Evolutionary conservation across 2,329 filamentous ascomycete species (phyloP).

Genomic region (Cylindrodendrum hubeiense): DNA sequence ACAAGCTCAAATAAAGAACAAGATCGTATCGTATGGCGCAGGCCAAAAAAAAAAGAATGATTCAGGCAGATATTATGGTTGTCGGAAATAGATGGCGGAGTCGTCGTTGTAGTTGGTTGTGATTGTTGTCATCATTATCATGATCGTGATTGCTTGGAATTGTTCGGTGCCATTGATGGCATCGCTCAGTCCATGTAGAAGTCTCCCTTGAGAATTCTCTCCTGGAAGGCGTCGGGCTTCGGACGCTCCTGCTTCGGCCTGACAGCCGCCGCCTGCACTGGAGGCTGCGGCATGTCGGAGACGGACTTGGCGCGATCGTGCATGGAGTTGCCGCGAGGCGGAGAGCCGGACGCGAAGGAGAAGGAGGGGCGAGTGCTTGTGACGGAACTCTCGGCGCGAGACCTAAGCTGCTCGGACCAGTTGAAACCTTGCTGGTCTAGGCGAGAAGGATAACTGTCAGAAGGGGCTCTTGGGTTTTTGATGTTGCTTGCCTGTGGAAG

Average conservation of each 20-base stretch:
- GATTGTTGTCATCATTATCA: slow-evolving; percentile 37
- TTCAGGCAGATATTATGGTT: slow-evolving; percentile 28
- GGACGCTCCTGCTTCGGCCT: slow-evolving; percentile 62
- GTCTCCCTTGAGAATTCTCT: slow-evolving; percentile 96
- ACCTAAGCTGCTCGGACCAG: slow-evolving; percentile 95
- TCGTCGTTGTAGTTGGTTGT: slow-evolving; percentile 27
- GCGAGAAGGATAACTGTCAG: slow-evolving; percentile 72
- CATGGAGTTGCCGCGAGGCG: slow-evolving; percentile 50
- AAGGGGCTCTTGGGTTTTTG: slow-evolving; percentile 68
- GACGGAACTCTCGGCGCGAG: slow-evolving; percentile 86
- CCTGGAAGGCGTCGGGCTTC: slow-evolving; percentile 95
- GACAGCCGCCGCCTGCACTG: slow-evolving; percentile 61
- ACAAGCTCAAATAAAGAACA: slow-evolving; percentile 26
- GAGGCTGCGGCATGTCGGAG: slow-evolving; percentile 71
- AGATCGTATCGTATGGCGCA: slow-evolving; percentile 26
- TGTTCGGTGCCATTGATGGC: slow-evolving; percentile 4
- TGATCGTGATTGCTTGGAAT: slow-evolving; percentile 25
- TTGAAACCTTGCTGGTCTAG: slow-evolving; percentile 91
- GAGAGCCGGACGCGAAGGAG: slow-evolving; percentile 63
- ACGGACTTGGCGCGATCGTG: slow-evolving; percentile 80
- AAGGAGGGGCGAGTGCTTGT: slow-evolving; percentile 69
- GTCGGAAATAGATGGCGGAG: slow-evolving; percentile 25
- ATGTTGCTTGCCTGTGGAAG: slow-evolving; percentile 69
- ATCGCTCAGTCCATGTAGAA: slow-evolving; percentile 90
- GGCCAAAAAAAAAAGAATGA: slow-evolving; percentile 11